Base-by-base conservation (phyloP, 768 basidiomycete species). In the Serendipita sp. region DNA sequence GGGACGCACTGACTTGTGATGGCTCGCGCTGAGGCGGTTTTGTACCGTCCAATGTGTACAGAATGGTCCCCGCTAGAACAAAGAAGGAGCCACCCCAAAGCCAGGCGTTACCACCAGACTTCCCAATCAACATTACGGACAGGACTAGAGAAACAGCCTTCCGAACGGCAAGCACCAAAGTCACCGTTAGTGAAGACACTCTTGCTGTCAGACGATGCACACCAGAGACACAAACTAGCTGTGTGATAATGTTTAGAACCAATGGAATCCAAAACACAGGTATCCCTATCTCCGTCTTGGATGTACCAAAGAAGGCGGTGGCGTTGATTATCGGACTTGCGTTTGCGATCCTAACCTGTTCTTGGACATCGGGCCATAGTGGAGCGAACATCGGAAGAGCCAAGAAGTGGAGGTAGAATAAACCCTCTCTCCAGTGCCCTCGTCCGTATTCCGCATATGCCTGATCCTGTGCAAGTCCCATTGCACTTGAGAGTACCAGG, bases 391-490 rank as follows among this genome's bases (percentile, higher is more conserved):
- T 79, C 3, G 89, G 90, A 11, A 92, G 78, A 11, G 85, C 82
- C 63, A 91, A 81, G 70, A 85, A 83, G 73, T 92, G 90, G 23
- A 89, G 79, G 76, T 92, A 97, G 76, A 95, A 97, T 82, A 97
- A 84, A 60, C 83, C 85, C 74, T 96, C 93, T 70, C 87, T 83
- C 93, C 93, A 96, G 46, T 66, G 68, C 46, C 54, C 65, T n/a
- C 66, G 70, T 11, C 80, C 75, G 67, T 83, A 83, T n/a, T 65
- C 66, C 35, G 70, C 69, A 70, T 85, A 89, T 3, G 89, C 89
- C 76, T 81, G 79, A 70, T 97, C 94, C 74, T 96, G 93, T 3
- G 83, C 79, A 32, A 95, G 76, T 0, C 94, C 93, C 28, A 97
- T 81, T 65, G 88, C 77, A 0, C 89, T 89, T 4, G 86, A 85